Evolutionary conservation across 306 rosid genomes (phyloP), one percentile per base, ranked within the genome.

Genomic region (Corylus americana): DNA sequence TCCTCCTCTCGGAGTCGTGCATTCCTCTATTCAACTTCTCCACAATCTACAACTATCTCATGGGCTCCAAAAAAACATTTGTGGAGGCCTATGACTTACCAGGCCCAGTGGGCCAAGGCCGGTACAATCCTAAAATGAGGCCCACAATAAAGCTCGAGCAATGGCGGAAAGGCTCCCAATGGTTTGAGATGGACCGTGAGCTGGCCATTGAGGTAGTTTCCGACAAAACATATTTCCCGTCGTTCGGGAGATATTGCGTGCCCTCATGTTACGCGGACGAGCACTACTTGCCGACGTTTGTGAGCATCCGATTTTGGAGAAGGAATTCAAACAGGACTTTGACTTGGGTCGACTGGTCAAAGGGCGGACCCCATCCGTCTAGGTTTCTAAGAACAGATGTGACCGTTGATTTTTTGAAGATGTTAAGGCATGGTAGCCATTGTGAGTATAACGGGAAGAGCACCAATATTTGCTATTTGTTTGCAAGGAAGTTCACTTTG

Each of bases 101-200:
- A 0, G 82, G 93, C 0, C 14, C 48, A 0, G 91, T 86, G 4
- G 98, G 97, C 2, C 94, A 91, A 7, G 96, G 94, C 8, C 86
- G 99, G 4, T 95, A 91, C 80, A 84, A 5, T 3, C 4, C 48
- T 2, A 73, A 39, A 47, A 93, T 95, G 99, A 73, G 22, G 27
- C 98, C 98, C 0, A 55, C 7, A 0, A 75, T 95, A 16, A 79
- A 2, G 2, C 80, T 91, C 4, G 7, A 44, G 0, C 96, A 93
- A 22, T 95, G 99, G 99, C 79, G 97, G 5, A 95, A 95, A 73
- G 98, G 99, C 3, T 93, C 97, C 2, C 98, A 93, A n/a, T 95
- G 98, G 98, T 95, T 95, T 73, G 91, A 85, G 78, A 78, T 93
- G 35, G 92, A 92, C 82, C 89, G 98, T 0, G 37, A 11, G 9